phyloP scores from a whole-genome alignment of 176 grass and related monocot genomes.

The Bothriochloa decipiens region DNA sequence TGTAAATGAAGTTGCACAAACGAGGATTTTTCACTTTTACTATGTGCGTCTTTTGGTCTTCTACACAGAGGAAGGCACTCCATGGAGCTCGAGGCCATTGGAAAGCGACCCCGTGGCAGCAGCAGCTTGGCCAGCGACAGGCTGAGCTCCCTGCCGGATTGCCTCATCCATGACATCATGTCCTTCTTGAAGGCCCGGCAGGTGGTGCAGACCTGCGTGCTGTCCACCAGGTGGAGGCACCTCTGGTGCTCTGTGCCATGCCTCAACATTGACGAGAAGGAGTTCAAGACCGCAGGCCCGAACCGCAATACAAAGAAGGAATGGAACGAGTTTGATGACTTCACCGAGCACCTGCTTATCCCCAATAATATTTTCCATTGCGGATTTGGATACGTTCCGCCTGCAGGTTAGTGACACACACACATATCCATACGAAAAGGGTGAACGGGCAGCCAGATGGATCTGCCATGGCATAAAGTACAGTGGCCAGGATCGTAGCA shows the following conservation, averaged over 20 bases:
- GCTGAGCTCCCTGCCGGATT: constrained; percentile 1
- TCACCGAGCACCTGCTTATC: background rate
- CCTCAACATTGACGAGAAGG: background rate
- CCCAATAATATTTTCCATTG: background rate
- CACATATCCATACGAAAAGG: accelerated
- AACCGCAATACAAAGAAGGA: background rate
- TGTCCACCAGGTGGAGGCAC: background rate
- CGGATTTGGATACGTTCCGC: background rate
- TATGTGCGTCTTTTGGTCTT: background rate
- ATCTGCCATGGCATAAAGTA: background rate
- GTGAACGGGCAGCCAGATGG: background rate
- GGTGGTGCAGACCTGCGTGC: constrained; percentile 24
- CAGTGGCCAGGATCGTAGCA: background rate
- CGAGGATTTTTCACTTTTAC: background rate
- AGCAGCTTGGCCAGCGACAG: background rate
- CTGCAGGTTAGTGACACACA: background rate
- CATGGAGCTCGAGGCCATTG: constrained; percentile 1
- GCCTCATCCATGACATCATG: constrained; percentile 10
- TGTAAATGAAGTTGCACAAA: background rate
- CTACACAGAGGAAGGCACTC: background rate
- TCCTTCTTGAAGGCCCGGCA: constrained; percentile 17
- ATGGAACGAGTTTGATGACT: background rate
- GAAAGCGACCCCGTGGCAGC: background rate
- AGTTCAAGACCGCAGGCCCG: background rate
- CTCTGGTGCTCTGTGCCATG: constrained; percentile 22